Evolutionary conservation across 2,329 filamentous ascomycete genomes (phyloP), one percentile per base, ranked within the genome.

Genomic region (Pestalotiopsis sp.): DNA sequence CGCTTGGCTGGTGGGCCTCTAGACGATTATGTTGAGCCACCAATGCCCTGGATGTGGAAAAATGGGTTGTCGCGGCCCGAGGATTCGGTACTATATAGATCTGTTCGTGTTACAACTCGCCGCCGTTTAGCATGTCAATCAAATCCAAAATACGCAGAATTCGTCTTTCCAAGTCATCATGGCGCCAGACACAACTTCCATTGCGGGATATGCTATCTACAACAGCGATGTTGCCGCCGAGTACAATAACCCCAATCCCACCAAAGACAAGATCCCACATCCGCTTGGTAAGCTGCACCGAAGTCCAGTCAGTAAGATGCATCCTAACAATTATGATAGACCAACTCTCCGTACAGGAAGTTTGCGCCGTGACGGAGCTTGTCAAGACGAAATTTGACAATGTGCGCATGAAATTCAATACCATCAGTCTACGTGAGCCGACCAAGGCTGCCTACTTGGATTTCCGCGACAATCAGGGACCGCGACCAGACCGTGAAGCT

Each of bases 361-460:
- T 49, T 5, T 49, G 13, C 45, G 45, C 13, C 14, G 45, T 49
- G 45, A 49, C 45, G 45, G 45, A 49, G 45, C 45, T 49, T 49
- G 45, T 49, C 45, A 49, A 49, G 45, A 14, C 45, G 14, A n/a
- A 49, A 0, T 49, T 49, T 49, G 45, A n/a, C 45, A 49, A 49
- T n/a, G 45, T 49, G 3, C 45, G 45, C 45, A 49, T 49, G 45
- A 83, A 83, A 71, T 83, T 83, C 84, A 93, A 93, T 80, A 87
- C 86, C 73, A 86, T 94, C 65, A 92, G 88, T 25, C 82, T 92
- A 3, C 85, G 90, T 66, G 90, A 92, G 74, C 90, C 90, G 2
- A 82, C 83, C 52, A 92, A 92, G 82, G 71, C 83, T 85, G 70
- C 85, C 17, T 92, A 91, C 76, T 80, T 89, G n/a, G 89, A 90